Base-by-base conservation (phyloP, 78 protist species). In the Tieghemostelium lacteum region DNA sequence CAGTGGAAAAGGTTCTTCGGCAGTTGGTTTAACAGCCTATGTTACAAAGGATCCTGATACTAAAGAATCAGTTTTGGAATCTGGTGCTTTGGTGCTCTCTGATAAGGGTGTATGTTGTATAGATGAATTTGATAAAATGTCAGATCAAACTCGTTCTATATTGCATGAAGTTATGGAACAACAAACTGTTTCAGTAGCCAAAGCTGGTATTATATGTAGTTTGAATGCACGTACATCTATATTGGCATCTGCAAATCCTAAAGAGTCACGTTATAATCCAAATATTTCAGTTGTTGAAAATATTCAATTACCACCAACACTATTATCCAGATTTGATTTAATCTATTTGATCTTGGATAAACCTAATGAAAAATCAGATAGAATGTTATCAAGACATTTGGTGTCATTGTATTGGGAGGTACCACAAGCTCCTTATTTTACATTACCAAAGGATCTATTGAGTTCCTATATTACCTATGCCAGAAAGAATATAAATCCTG, bases 91-190 rank as follows among this genome's bases (percentile, higher is more conserved):
- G 55, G 97, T 98, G 16, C 88, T 98, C 29, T 42, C 94, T 6
- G 99, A 98, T 40, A 94, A 96, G 28, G 99, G 99, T 58, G 74
- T 99, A 37, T 98, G 99, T 86, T 99, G 99, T 95, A 98, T 99
- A 31, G 99, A 99, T 66, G 99, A 99, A 96, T 98, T 99, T 36
- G 99, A 99, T 86, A 99, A 99, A 93, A 98, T 99, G 99, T 34
- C 57, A 58, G 99, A 99, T 19, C 75, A 85, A 45, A 95, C 99
- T 14, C 96, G 99, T 22, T 88, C 99, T 0, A 92, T 99, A 20
- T 95, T 99, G 57, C 99, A 99, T 78, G 99, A 99, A 93, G 99
- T 92, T 26, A 97, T 98, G 99, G 99, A 99, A 89, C 99, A 99
- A 88, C 99, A 99, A 66, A 98, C 99, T 19, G 96, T 99, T 20